A percentile compares a stretch with the other conserved stretches of the same genome.
phyloP scores from a whole-genome alignment of 768 basidiomycete genomes.

The Suillus occidentalis region DNA sequence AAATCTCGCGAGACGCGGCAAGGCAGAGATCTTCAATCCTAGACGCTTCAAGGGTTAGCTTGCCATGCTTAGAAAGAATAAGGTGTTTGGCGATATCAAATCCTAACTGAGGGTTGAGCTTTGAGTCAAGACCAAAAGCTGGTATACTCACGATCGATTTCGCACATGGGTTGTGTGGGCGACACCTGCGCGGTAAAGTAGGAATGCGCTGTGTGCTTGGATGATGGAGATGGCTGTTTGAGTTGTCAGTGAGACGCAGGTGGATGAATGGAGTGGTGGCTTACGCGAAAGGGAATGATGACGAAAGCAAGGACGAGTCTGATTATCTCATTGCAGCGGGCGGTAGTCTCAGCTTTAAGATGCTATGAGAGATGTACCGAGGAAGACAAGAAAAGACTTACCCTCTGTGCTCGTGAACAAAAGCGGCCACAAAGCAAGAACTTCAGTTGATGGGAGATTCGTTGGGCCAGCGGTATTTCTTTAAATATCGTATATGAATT shows the following conservation, averaged over 20 bases:
- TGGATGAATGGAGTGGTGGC: background rate
- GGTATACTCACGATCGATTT: too few species aligned
- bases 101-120: too few species aligned
- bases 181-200: slow-evolving; percentile 40
- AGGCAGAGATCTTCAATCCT: too few species aligned
- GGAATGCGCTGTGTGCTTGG: slow-evolving; percentile 47
- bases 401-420: slow-evolving; percentile 60
- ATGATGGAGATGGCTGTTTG: slow-evolving; percentile 18
- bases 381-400: slow-evolving; percentile 27
- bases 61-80: too few species aligned
- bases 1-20: too few species aligned
- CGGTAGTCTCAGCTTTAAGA: slow-evolving; percentile 24
- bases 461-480: slow-evolving; percentile 55
- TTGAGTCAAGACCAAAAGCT: too few species aligned
- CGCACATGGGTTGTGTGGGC: slow-evolving; percentile 31
- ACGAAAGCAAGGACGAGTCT: slow-evolving; percentile 44
- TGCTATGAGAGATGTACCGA: slow-evolving; percentile 26
- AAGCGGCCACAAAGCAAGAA: slow-evolving; percentile 60
- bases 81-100: too few species aligned
- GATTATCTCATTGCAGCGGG: slow-evolving; percentile 30
- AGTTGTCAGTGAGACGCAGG: slow-evolving; percentile 44
- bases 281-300: slow-evolving; percentile 50
- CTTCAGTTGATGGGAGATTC: slow-evolving; percentile 48
- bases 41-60: too few species aligned
- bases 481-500: slow-evolving; percentile 37